A percentile compares a stretch with the other conserved stretches of the same genome.
These are phyloP conservation scores for Lanmaoa rubissima DNA, from an alignment of 768 basidiomycete genomes.

Conservation along the genomic window DNA sequence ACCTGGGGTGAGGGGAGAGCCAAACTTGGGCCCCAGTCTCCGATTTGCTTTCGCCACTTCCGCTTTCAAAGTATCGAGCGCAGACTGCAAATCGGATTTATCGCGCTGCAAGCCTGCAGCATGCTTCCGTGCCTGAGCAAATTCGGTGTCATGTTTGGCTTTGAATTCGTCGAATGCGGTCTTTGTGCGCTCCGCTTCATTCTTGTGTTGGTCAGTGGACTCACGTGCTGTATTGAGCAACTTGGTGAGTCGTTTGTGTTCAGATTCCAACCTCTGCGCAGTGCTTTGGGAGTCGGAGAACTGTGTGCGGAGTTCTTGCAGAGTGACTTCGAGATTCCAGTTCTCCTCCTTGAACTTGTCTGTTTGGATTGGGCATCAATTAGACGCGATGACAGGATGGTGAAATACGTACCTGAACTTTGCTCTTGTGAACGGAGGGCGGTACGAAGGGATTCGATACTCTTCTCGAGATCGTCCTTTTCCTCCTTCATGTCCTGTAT, in stretches of 20 bases:
- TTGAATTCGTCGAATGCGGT: slow-evolving; percentile 68
- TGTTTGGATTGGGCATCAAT: slow-evolving; percentile 25
- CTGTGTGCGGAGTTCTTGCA: slow-evolving; percentile 82
- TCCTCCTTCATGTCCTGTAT: slow-evolving; percentile 91
- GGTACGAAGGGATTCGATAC: slow-evolving; percentile 67
- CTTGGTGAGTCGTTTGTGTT: slow-evolving; percentile 78
- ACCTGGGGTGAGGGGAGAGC: slow-evolving; percentile 73
- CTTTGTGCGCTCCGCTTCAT: slow-evolving; percentile 73
- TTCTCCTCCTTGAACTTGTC: slow-evolving; percentile 98
- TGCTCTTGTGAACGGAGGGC: slow-evolving; percentile 81
- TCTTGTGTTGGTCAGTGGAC: slow-evolving; percentile 79
- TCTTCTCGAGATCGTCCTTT: slow-evolving; percentile 83
- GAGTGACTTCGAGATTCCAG: slow-evolving; percentile 94
- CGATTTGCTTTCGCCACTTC: slow-evolving; percentile 67
- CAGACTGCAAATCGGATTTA: slow-evolving; percentile 85
- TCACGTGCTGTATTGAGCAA: slow-evolving; percentile 73
- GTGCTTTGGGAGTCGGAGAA: slow-evolving; percentile 64
- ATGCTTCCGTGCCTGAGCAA: slow-evolving; percentile 86
- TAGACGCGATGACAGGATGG: background rate
- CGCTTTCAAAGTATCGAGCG: slow-evolving; percentile 71
- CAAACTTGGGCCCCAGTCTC: slow-evolving; percentile 57
- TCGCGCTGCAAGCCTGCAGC: slow-evolving; percentile 88
- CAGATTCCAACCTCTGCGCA: slow-evolving; percentile 70
- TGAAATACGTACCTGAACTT: slow-evolving; percentile 57
- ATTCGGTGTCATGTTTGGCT: slow-evolving; percentile 90